A percentile compares a stretch with the other conserved stretches of the same genome.
These are phyloP conservation scores for Plenodomus tracheiphilus DNA, from an alignment of 2,329 filamentous ascomycete genomes.

Conservation along the genomic window DNA sequence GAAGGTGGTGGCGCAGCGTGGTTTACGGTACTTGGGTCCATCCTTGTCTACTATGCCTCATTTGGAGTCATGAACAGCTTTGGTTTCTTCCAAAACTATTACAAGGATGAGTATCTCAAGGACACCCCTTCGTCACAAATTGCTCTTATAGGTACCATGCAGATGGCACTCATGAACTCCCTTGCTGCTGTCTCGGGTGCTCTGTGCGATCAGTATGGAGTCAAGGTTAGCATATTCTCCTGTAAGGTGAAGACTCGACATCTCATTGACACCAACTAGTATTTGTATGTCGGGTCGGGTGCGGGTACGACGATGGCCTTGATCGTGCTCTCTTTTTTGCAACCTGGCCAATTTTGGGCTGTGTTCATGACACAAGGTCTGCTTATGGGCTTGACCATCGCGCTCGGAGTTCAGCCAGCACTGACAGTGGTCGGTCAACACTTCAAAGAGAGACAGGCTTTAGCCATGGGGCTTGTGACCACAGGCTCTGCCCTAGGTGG, in stretches of 20 bases:
- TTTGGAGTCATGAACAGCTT: constrained; percentile 49
- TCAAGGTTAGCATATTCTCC: constrained; percentile 47
- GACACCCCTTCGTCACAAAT: constrained; percentile 41
- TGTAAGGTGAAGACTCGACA: neutral
- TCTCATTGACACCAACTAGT: constrained; percentile 12
- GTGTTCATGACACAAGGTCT: constrained; percentile 52
- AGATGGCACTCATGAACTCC: constrained; percentile 53
- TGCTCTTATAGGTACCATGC: constrained; percentile 49
- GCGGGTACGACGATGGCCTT: constrained; percentile 22
- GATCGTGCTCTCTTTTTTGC: constrained; percentile 29
- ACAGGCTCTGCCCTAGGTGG: constrained; percentile 47
- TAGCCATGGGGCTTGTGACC: constrained; percentile 50
- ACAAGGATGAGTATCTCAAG: constrained; percentile 41
- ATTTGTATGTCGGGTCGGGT: constrained; percentile 32
- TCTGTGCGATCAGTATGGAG: constrained; percentile 64
- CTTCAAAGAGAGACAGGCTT: constrained; percentile 48
- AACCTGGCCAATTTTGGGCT: constrained; percentile 43
- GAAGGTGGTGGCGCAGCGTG: constrained; percentile 30
- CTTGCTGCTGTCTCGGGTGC: constrained; percentile 64
- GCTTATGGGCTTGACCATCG: constrained; percentile 49
- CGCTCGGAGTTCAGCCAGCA: constrained; percentile 48
- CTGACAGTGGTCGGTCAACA: constrained; percentile 49
- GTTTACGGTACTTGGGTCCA: constrained; percentile 43
- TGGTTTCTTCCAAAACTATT: constrained; percentile 52
- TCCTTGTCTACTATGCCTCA: constrained; percentile 44